Evolutionary conservation across 1,284 basidiomycete species (phyloP), one percentile per base, ranked within the genome.

Genomic region (Sporisorium sorghi): DNA sequence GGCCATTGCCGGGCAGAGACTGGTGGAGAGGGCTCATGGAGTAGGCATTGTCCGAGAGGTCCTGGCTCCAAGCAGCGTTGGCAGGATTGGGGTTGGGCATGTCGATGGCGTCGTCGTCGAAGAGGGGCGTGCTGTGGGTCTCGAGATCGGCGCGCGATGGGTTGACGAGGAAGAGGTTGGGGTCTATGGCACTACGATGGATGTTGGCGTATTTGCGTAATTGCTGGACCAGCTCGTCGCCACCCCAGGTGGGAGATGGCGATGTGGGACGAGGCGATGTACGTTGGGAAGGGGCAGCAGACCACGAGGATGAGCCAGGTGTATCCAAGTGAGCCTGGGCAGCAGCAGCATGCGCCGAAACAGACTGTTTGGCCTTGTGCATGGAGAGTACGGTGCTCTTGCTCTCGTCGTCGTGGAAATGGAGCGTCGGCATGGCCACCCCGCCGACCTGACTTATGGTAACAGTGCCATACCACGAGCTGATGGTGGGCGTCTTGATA

Each of bases 131-230:
- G 33, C 84, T 77, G 66, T 99, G 97, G 0, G 91, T 88, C 72
- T 97, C 94, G 32, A 95, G 90, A 85, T 99, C 96, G 33, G 90
- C 88, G 55, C 91, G 89, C 37, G 91, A 93, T 0, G 96, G 97
- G 82, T 99, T 94, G 49, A 98, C 88, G 42, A 99, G 89, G 86
- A 92, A 99, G 4, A 98, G 86, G 3, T 90, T 90, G 43, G 90
- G 90, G 79, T 92, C 92, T 51, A 91, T 88, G 63, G 87, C 92
- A 17, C 90, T 94, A 58, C 90, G 91, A 67, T 94, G 86, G 52
- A 96, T 85, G 78, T 93, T 88, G 30, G 91, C 88, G 84, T 92
- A 92, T 76, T 62, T 70, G 30, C 65, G 57, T 14, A 81, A 65
- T 14, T 77, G 76, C 9, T 76, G 71, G 0, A 83, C 51, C 53